These are phyloP conservation scores for Cryphonectria radicalis DNA, from an alignment of 2,329 filamentous ascomycete species.

Conservation along the genomic window DNA sequence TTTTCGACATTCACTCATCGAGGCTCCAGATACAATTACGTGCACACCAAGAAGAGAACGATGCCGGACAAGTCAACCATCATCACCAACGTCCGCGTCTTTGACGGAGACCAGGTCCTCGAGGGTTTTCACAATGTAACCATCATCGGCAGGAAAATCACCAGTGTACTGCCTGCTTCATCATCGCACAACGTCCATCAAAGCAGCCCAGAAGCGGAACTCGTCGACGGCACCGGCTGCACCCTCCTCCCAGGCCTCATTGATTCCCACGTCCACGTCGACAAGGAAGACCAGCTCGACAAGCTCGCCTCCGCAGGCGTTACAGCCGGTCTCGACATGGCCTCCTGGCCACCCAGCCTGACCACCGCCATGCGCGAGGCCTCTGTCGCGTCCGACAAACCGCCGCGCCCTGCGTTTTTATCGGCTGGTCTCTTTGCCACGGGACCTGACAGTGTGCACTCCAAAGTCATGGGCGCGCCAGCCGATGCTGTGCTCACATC, in stretches of 20 bases:
- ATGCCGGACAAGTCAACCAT: not conserved
- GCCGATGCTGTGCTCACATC: not conserved
- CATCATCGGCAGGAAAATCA: not conserved
- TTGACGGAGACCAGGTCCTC: not conserved
- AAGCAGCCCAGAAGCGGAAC: not conserved
- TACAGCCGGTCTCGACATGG: not conserved
- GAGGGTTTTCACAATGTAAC: not conserved
- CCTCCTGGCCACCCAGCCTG: not conserved
- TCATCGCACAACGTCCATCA: not conserved
- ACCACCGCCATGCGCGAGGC: not conserved
- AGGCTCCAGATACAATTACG: not conserved
- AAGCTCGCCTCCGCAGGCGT: conserved; percentile 5
- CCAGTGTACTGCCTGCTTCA: not conserved
- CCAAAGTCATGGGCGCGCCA: not conserved
- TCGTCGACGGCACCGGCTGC: not conserved
- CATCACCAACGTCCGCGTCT: conserved; percentile 9
- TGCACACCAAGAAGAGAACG: not conserved
- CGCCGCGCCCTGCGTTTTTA: not conserved
- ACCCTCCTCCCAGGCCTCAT: conserved; percentile 12
- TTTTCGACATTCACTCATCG: not conserved
- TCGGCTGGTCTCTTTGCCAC: conserved; percentile 4
- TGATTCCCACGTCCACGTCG: conserved; percentile 3
- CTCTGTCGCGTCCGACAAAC: not conserved
- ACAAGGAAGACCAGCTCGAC: conserved; percentile 1
- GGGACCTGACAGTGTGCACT: not conserved